phyloP scores from a whole-genome alignment of 2,329 filamentous ascomycete genomes.

The Penicillium sp. region DNA sequence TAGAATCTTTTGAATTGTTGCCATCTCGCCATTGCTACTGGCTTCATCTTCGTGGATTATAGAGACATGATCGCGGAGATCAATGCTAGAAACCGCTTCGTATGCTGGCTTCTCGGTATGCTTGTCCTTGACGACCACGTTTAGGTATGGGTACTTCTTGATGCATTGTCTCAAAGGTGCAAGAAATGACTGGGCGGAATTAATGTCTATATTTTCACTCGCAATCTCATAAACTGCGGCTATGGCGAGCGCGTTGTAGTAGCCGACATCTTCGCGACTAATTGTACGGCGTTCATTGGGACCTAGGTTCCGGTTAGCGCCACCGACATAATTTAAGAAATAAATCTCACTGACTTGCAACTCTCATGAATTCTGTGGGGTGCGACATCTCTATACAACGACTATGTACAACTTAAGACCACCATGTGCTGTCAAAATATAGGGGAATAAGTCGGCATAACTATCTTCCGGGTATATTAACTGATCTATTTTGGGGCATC shows the following conservation, averaged over 20 bases:
- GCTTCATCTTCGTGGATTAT: conserved; percentile 17
- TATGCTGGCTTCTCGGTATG: conserved; percentile 42
- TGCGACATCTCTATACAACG: not conserved
- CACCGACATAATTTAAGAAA: not conserved
- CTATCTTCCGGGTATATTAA: not conserved
- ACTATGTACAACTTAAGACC: not conserved
- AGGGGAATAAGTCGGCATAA: not conserved
- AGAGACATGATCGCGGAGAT: conserved; percentile 44
- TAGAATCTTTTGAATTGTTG: conserved; percentile 28
- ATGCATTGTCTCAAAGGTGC: conserved; percentile 42
- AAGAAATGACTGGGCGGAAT: conserved; percentile 29
- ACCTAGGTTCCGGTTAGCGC: conserved; percentile 27
- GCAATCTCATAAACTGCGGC: conserved; percentile 37
- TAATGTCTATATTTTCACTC: conserved; percentile 13
- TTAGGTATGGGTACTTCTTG: conserved; percentile 40
- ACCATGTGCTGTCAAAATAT: not conserved
- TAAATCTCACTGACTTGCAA: not conserved
- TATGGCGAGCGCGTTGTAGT: conserved; percentile 44
- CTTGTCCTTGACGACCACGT: conserved; percentile 36
- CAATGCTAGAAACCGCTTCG: conserved; percentile 30
- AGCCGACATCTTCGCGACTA: conserved; percentile 42
- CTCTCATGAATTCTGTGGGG: not conserved
- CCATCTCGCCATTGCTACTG: conserved; percentile 11
- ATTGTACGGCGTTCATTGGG: conserved; percentile 46
- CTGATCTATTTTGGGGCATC: not conserved